phyloP scores from a whole-genome alignment of 208 protist species.

The Trypanosomatidae sp. region DNA sequence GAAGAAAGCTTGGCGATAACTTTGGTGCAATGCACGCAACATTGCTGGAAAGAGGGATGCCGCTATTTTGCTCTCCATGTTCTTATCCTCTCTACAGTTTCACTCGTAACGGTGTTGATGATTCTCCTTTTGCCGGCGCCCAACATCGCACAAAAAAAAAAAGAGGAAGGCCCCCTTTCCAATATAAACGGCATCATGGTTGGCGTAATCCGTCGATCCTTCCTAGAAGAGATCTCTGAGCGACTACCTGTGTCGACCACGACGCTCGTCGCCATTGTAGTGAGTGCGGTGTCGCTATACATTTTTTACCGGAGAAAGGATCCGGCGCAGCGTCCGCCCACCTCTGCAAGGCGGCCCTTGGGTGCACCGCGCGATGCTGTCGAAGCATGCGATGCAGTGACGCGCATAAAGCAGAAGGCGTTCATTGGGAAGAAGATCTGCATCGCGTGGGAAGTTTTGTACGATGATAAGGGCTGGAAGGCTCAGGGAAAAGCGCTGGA shows the following conservation, averaged over 20 bases:
- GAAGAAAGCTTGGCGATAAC: not conserved
- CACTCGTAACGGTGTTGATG: not conserved
- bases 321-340: constrained; percentile 10
- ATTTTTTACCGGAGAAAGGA: constrained; percentile 39
- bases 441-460: constrained; percentile 72
- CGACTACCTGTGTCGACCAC: constrained; percentile 39
- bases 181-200: constrained; percentile 7
- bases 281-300: constrained; percentile 62
- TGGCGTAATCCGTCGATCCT: constrained; percentile 36
- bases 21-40: not conserved
- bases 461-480: constrained; percentile 44
- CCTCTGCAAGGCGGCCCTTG: constrained; percentile 15
- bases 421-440: constrained; percentile 65
- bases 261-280: constrained; percentile 45
- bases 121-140: too few relatives aligned
- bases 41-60: not conserved
- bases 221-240: constrained; percentile 63
- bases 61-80: not conserved
- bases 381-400: constrained; percentile 26
- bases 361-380: constrained; percentile 8
- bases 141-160: constrained; percentile 4
- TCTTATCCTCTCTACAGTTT: constrained; percentile 1
- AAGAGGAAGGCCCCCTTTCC: not conserved
- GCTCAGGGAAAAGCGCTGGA: constrained; percentile 46
- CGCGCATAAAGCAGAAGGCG: constrained; percentile 33